Evolutionary conservation across 768 basidiomycete genomes (phyloP).

Genomic region (Panellus pusillus): DNA sequence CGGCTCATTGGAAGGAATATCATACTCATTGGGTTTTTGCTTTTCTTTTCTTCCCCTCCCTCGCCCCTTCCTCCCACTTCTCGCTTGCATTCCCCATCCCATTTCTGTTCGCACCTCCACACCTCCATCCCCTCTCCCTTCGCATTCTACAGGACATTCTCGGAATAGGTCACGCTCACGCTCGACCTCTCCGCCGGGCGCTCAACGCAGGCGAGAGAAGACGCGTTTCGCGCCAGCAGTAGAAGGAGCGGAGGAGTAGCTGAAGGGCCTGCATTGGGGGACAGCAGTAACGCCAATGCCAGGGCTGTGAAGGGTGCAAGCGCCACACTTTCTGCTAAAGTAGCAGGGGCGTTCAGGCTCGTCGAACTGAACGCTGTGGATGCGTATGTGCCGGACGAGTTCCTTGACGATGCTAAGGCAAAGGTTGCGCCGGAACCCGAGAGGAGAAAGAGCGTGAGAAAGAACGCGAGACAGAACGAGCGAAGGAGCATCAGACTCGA

Average conservation of each 20-base stretch:
- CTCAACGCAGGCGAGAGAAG: constrained; percentile 17
- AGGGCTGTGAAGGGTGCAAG: background rate
- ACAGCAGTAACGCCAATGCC: background rate
- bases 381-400: constrained; percentile 18
- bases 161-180: constrained; percentile 14
- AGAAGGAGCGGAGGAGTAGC: background rate
- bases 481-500: background rate
- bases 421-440: background rate
- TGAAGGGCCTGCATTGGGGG: background rate
- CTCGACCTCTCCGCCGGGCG: constrained; percentile 13
- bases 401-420: constrained; percentile 14
- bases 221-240: constrained; percentile 12
- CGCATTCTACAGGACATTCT: constrained; percentile 11
- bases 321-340: background rate
- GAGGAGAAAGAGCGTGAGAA: background rate
- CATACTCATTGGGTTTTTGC: constrained; percentile 20
- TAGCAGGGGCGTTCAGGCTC: constrained; percentile 2
- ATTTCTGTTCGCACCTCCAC: background rate
- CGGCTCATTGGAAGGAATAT: constrained; percentile 19
- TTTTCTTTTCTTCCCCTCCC: background rate
- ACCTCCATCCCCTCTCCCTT: background rate
- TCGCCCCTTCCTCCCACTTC: background rate
- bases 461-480: background rate
- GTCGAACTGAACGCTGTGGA: background rate
- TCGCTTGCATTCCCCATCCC: background rate